These are phyloP conservation scores for Lactarius psammicola DNA, from an alignment of 768 basidiomycete species.

Conservation along the genomic window DNA sequence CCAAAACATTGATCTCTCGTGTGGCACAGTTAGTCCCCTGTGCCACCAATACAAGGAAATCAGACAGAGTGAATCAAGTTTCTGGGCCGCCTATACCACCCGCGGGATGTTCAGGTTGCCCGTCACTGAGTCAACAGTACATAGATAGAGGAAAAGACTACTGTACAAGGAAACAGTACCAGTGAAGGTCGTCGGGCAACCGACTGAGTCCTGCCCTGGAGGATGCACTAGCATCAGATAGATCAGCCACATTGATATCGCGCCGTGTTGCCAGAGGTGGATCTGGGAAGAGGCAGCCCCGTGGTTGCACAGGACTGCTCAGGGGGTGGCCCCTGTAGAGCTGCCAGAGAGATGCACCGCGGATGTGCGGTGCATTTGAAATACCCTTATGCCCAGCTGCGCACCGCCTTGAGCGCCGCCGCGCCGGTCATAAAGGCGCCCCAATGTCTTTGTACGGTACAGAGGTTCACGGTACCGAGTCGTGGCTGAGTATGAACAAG, in stretches of 20 bases:
- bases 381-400: too few relatives aligned
- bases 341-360: too few relatives aligned
- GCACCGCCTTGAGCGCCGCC: too few relatives aligned
- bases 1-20: neutral
- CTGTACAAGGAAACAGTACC: neutral
- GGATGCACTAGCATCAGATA: neutral
- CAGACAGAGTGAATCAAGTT: neutral
- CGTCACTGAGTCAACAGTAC: neutral
- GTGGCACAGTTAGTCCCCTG: neutral
- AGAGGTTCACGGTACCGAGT: too few relatives aligned
- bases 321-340: too few relatives aligned
- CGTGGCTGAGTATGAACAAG: too few relatives aligned
- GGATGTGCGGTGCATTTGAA: too few relatives aligned
- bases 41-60: neutral
- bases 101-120: too few relatives aligned
- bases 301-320: neutral
- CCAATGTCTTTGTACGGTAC: too few relatives aligned
- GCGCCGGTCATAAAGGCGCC: too few relatives aligned
- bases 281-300: too few relatives aligned
- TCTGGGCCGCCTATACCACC: neutral
- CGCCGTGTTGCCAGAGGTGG: neutral
- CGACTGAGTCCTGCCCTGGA: neutral
- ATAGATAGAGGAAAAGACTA: neutral
- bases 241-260: neutral
- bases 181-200: too few relatives aligned